Conservation (phyloP, 208 protist species). For the Phytomonas sp. region DNA sequence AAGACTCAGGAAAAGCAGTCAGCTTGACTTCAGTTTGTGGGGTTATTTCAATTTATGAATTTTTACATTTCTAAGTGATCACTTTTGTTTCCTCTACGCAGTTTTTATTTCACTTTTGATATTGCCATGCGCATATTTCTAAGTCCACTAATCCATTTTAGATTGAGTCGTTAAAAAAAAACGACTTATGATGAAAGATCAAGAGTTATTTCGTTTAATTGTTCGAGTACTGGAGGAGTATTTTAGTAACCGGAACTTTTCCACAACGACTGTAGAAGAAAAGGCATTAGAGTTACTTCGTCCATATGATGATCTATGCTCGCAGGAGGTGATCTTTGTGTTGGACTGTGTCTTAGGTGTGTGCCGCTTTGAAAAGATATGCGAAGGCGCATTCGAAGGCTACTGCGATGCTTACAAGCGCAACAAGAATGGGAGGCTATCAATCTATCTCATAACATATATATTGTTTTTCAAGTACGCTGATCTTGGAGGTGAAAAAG, state of each 20-base stretch:
- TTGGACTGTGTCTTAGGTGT: slow-evolving; percentile 33
- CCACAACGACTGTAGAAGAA: slow-evolving; percentile 29
- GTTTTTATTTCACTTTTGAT: slow-evolving; percentile 5
- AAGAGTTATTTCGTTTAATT: background rate
- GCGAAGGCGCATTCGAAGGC: slow-evolving; percentile 60
- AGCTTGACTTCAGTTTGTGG: background rate
- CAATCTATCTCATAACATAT: slow-evolving; percentile 74
- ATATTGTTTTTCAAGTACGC: slow-evolving; percentile 60
- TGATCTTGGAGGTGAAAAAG: slow-evolving; percentile 25
- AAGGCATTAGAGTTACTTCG: slow-evolving; percentile 27
- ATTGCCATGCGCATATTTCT: background rate
- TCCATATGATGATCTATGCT: slow-evolving; percentile 6
- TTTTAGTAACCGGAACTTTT: slow-evolving; percentile 8
- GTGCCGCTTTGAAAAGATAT: slow-evolving; percentile 44
- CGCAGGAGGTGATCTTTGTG: slow-evolving; percentile 29
- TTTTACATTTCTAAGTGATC: background rate
- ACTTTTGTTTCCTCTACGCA: background rate
- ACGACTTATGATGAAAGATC: background rate
- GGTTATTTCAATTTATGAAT: background rate
- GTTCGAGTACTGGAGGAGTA: slow-evolving; percentile 7
- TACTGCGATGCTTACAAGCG: slow-evolving; percentile 61
- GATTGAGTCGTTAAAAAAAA: background rate
- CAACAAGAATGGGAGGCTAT: slow-evolving; percentile 26
- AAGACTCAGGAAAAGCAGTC: background rate
- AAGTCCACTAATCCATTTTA: slow-evolving; percentile 5